Evolutionary conservation across 108 stramenopile species (phyloP).

Genomic region (Bacterosira constricta): DNA sequence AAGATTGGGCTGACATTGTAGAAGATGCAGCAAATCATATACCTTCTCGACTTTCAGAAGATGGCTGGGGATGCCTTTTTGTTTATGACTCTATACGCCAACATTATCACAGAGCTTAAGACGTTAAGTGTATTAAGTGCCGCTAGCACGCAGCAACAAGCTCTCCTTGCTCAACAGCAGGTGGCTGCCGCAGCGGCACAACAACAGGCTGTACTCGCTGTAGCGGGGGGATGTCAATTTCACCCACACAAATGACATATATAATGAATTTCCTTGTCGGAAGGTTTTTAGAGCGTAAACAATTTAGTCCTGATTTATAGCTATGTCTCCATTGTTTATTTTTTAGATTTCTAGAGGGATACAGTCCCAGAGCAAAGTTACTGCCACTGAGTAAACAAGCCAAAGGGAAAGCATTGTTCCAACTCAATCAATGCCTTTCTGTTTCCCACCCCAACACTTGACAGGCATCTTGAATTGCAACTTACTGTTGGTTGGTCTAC

Average conservation of each 20-base stretch:
- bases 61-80: conserved; percentile 96
- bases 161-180: conserved; percentile 72
- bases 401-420: no score
- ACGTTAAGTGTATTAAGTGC: conserved; percentile 93
- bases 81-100: conserved; percentile 97
- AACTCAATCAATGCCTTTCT: no score
- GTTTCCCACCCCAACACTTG: no score
- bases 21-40: conserved; percentile 98
- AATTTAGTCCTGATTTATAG: not conserved
- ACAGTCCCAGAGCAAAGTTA: no score
- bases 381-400: no score
- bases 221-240: conserved; percentile 28
- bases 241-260: conserved; percentile 21
- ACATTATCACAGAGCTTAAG: conserved; percentile 98
- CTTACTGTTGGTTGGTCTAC: no score
- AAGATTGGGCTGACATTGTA: conserved; percentile 94
- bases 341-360: no score
- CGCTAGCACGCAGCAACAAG: conserved; percentile 77
- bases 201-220: conserved; percentile 63
- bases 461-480: no score
- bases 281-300: not conserved
- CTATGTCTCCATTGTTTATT: no score
- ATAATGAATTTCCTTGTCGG: conserved; percentile 17
- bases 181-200: conserved; percentile 53
- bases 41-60: conserved; percentile 96